These are phyloP conservation scores for Aspergillus latus DNA, from an alignment of 2,329 filamentous ascomycete genomes.

Conservation along the genomic window DNA sequence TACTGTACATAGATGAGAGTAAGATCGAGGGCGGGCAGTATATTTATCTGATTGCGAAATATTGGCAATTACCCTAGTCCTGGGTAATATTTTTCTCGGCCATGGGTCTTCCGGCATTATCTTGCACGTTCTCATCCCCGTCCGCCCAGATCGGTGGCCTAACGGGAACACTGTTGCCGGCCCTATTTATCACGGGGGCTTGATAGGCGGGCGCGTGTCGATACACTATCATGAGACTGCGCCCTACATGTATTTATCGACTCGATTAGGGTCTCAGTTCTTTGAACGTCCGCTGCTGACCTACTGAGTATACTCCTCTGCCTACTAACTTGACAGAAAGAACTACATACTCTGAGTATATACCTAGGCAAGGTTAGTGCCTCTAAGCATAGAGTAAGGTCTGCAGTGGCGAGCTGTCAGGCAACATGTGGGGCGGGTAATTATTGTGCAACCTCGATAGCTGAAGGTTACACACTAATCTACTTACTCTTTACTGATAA, in stretches of 20 bases:
- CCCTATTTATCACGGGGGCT: slow-evolving; percentile 9
- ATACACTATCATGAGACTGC: no score
- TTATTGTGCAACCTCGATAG: not conserved
- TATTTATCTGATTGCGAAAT: not conserved
- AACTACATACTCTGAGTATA: no score
- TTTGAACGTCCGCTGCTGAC: no score
- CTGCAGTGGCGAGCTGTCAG: not conserved
- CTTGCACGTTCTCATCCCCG: slow-evolving; percentile 3
- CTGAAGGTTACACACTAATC: slow-evolving; percentile 1
- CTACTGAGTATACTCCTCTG: no score
- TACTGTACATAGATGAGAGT: not conserved
- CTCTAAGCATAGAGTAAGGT: no score
- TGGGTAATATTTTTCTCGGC: slow-evolving; percentile 7
- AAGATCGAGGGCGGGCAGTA: not conserved
- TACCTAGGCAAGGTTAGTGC: no score
- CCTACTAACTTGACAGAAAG: no score
- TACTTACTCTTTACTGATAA: slow-evolving; percentile 1
- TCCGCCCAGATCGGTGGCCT: slow-evolving; percentile 16
- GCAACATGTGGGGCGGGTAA: not conserved
- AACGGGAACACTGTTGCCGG: slow-evolving; percentile 4
- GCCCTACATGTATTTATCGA: no score
- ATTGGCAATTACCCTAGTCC: not conserved
- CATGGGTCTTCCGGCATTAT: slow-evolving; percentile 14
- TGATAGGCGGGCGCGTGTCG: not conserved
- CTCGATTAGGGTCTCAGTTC: no score